Base-by-base conservation (phyloP, 2,329 filamentous ascomycete genomes). In the Scedosporium apiospermum region DNA sequence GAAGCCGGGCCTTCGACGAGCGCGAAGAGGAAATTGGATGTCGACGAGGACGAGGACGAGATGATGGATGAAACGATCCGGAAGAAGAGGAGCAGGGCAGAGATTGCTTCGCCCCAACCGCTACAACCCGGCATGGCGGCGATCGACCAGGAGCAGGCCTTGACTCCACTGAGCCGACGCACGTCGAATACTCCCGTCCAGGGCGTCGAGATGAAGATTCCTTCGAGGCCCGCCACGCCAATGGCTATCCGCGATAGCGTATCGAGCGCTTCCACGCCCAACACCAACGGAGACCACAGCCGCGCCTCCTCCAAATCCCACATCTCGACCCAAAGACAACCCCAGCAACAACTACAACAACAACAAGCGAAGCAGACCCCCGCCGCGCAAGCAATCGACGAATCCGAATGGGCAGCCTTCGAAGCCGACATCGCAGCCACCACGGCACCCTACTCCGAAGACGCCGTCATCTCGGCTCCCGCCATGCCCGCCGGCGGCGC, bases 391-490 rank as follows among this genome's bases (percentile, higher is more conserved):
- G 30, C 30, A 34, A 76, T 79, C 7, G 86, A 93, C 71, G 90
- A 96, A 69, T 85, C 88, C 62, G 90, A 95, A 74, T 95, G 90
- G 89, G 88, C 90, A 1, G 90, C 90, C 7, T 96, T 96, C 71
- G 88, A 96, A 71, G 89, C 89, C 2, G 90, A 96, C 62, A 86
- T 96, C 62, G 88, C 86, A 18, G 75, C 77, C 34, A 71, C 77
- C 26, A 67, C 72, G 30, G 70, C 69, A 2, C 68, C 75, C 2
- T 74, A 74, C 65, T 68, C 71, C 23, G 70, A 74, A 51, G 79
- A 82, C 63, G 86, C 84, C 6, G 83, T 86, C 2, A 90, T 91
- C 66, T 86, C 82, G 1, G 88, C 88, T 0, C 85, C 87, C 0
- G 88, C 87, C 2, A 77, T 91, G 70, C 84, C 85, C 2, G 81